Percentiles rank a stretch among this genome's conserved stretches.
phyloP scores from a whole-genome alignment of 1,284 basidiomycete species.

The Ustilago vetiveriae region DNA sequence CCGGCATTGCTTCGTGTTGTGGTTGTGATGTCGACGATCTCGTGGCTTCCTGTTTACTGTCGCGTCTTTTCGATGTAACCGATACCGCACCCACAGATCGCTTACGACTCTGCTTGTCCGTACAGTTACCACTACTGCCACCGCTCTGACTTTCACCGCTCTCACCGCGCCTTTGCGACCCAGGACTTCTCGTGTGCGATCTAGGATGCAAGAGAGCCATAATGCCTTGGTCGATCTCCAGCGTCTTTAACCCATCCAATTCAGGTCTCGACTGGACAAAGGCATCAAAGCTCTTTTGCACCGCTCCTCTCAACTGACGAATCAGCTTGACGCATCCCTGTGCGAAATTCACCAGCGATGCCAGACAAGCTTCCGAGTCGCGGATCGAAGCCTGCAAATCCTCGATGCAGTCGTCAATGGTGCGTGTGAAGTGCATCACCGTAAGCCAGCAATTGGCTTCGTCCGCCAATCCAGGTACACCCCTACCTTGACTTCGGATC shows the following conservation, averaged over 20 bases:
- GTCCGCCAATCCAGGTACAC: slow-evolving; percentile 28
- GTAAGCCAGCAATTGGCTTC: slow-evolving; percentile 39
- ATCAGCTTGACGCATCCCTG: slow-evolving; percentile 34
- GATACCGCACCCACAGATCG: no score
- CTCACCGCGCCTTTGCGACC: slow-evolving; percentile 4
- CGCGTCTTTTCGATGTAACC: no score
- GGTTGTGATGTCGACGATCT: no score
- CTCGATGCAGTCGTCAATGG: slow-evolving; percentile 32
- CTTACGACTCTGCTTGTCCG: no score
- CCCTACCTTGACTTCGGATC: slow-evolving; percentile 41
- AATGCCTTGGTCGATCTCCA: slow-evolving; percentile 28
- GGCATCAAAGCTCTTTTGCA: slow-evolving; percentile 34
- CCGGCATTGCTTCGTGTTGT: no score
- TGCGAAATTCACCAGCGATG: slow-evolving; percentile 25
- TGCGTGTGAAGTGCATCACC: slow-evolving; percentile 31
- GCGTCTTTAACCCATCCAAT: not conserved
- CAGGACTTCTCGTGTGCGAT: slow-evolving; percentile 16
- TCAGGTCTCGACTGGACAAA: slow-evolving; percentile 22
- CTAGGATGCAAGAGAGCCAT: slow-evolving; percentile 39
- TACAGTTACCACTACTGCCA: not conserved
- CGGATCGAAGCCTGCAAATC: slow-evolving; percentile 25
- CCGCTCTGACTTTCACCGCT: slow-evolving; percentile 1
- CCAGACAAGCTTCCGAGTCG: slow-evolving; percentile 16
- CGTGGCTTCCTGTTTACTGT: no score
- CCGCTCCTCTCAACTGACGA: slow-evolving; percentile 22